Evolutionary conservation across 2,329 filamentous ascomycete genomes (phyloP).

Genomic region (Penicillium vulpinum): DNA sequence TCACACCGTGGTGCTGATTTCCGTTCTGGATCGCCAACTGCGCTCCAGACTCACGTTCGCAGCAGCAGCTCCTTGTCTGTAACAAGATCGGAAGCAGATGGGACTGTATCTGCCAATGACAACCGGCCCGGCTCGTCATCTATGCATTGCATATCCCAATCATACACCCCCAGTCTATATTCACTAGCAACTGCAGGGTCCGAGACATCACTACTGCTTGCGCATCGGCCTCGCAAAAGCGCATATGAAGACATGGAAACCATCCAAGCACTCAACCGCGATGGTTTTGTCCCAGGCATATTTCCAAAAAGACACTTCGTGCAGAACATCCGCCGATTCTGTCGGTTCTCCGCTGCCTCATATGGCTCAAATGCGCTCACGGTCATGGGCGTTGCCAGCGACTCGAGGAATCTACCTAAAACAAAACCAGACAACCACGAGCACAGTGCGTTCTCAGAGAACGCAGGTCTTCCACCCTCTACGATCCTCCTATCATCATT

Average conservation of each 20-base stretch:
- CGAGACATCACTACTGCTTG: conserved; percentile 47
- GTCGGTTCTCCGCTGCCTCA: conserved; percentile 49
- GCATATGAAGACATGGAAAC: conserved; percentile 50
- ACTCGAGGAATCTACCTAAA: conserved; percentile 31
- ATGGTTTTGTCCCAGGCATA: conserved; percentile 47
- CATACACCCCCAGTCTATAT: conserved; percentile 48
- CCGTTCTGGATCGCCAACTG: conserved; percentile 41
- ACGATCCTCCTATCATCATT: conserved; percentile 66
- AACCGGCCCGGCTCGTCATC: conserved; percentile 31
- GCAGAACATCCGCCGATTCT: conserved; percentile 48
- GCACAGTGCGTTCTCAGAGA: conserved; percentile 47
- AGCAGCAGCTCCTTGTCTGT: conserved; percentile 47
- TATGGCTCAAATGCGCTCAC: conserved; percentile 50
- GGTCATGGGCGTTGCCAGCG: conserved; percentile 47
- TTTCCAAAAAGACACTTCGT: conserved; percentile 50
- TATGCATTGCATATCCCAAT: conserved; percentile 37
- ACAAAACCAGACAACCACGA: conserved; percentile 42
- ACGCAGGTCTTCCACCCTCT: conserved; percentile 47
- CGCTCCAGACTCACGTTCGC: conserved; percentile 43
- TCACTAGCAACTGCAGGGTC: conserved; percentile 48
- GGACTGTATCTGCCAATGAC: conserved; percentile 34
- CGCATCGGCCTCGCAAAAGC: conserved; percentile 44
- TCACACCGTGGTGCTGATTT: conserved; percentile 38
- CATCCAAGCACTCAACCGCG: conserved; percentile 44
- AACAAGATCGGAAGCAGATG: conserved; percentile 44